Base-by-base conservation (phyloP, 129 eudicot genomes). In the Erigeron canadensis region DNA sequence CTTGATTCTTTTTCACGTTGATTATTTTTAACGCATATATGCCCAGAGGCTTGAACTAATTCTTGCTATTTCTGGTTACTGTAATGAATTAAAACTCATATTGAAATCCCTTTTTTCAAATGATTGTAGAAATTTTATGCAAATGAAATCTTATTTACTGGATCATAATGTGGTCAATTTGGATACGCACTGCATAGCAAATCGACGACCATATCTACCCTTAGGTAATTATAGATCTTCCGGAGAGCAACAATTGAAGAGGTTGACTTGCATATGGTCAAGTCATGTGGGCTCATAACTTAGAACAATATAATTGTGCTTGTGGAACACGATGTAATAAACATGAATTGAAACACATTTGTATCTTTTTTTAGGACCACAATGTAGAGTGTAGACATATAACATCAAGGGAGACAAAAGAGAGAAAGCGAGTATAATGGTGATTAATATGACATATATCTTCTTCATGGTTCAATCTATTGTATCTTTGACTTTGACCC, bases 321-420 rank as follows among this genome's bases (percentile, higher is more conserved):
- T 45, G 74, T 48, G 45, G 71, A 70, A 77, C 65, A 70, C 63
- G 77, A 56, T 67, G 41, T 75, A 17, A 56, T 64, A 18, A 11
- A 18, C 46, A 68, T 60, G 58, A 56, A 55, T 5, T 40, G 23
- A 56, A 56, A 65, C 38, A 70, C 53, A 39, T 15, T 42, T 57
- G 41, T 42, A 53, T 71, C 22, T 12, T 11, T 38, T 38, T 17
- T 46, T 59, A 68, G 64, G 80, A 76, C 80, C 80, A 68, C 80
- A 68, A 76, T 59, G 21, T 76, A 13, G 80, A 68, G 67, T 59
- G 21, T 76, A 13, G 80, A 75, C 80, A 58, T 18, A 60, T 54
- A 71, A 63, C 48, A 70, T 77, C 72, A 62, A 77, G 70, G 63
- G 81, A 71, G 74, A 55, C 65, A 69, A 60, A 63, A 72, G 39